Percentiles rank a stretch among this genome's conserved stretches.
phyloP scores from a whole-genome alignment of 495 filamentous ascomycete species.

The Aspergillus funiculosus region DNA sequence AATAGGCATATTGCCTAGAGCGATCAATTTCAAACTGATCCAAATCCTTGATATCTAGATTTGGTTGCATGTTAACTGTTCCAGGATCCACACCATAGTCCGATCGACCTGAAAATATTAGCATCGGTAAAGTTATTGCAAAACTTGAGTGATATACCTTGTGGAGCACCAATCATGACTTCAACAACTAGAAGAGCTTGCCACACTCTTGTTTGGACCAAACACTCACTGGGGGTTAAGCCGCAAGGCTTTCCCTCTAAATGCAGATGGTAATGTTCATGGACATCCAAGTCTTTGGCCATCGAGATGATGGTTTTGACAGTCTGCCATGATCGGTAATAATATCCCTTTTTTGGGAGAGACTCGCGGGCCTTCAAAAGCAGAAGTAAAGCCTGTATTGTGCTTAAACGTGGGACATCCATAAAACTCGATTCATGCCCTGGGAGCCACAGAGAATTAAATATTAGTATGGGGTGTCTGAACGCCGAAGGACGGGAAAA shows the following conservation, averaged over 20 bases:
- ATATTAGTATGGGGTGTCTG: slow-evolving; percentile 19
- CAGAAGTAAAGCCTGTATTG: slow-evolving; percentile 84
- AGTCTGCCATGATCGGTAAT: slow-evolving; percentile 97
- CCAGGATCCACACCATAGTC: slow-evolving; percentile 71
- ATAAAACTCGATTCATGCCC: slow-evolving; percentile 94
- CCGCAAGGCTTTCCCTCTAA: slow-evolving; percentile 63
- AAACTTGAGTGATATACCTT: slow-evolving; percentile 55
- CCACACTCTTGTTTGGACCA: slow-evolving; percentile 84
- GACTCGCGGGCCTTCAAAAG: slow-evolving; percentile 88
- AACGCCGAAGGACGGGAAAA: not conserved
- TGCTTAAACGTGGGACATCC: slow-evolving; percentile 89
- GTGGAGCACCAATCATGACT: slow-evolving; percentile 89
- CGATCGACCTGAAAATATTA: slow-evolving; percentile 59
- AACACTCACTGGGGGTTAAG: slow-evolving; percentile 64
- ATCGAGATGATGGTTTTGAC: slow-evolving; percentile 87
- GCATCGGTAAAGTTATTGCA: slow-evolving; percentile 9
- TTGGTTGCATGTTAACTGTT: slow-evolving; percentile 70
- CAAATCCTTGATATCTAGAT: slow-evolving; percentile 54
- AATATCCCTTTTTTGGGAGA: slow-evolving; percentile 89
- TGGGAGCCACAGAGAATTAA: slow-evolving; percentile 30
- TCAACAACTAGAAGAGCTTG: slow-evolving; percentile 83
- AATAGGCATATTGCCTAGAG: slow-evolving; percentile 76
- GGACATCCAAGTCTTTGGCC: slow-evolving; percentile 85
- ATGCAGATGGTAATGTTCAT: slow-evolving; percentile 80
- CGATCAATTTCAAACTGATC: slow-evolving; percentile 74